Conservation (phyloP, 1,284 basidiomycete species). For the Heterobasidion parviporum region DNA sequence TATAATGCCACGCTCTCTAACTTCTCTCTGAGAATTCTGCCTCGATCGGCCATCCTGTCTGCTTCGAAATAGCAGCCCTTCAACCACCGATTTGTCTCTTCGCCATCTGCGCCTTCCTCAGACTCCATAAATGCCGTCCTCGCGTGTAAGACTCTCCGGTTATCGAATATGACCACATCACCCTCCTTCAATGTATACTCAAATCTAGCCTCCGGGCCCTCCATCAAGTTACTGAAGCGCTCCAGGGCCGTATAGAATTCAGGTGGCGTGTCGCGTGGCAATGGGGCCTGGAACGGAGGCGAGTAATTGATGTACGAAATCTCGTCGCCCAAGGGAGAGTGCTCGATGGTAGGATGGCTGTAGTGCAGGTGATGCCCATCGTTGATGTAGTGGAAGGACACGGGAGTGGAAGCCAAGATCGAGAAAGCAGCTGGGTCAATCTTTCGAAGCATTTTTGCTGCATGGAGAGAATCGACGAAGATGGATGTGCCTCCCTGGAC, state of each 20-base stretch:
- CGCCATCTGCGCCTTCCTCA: slow-evolving; percentile 11
- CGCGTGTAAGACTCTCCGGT: slow-evolving; percentile 87
- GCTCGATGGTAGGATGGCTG: slow-evolving; percentile 77
- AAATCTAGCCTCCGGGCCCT: slow-evolving; percentile 47
- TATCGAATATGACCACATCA: slow-evolving; percentile 90
- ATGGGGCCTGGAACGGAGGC: slow-evolving; percentile 90
- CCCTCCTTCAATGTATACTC: slow-evolving; percentile 74
- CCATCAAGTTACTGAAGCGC: slow-evolving; percentile 56
- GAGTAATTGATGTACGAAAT: slow-evolving; percentile 81
- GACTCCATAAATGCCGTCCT: slow-evolving; percentile 63
- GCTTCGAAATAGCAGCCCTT: slow-evolving; percentile 86
- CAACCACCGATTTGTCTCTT: slow-evolving; percentile 60
- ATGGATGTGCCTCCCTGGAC: slow-evolving; percentile 82
- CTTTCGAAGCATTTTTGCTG: slow-evolving; percentile 52
- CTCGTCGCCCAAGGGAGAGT: slow-evolving; percentile 25
- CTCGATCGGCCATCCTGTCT: slow-evolving; percentile 63
- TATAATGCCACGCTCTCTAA: not conserved
- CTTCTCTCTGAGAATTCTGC: slow-evolving; percentile 30
- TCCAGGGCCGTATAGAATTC: slow-evolving; percentile 62
- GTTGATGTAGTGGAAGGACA: slow-evolving; percentile 89
- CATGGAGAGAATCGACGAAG: slow-evolving; percentile 80
- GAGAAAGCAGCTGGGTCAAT: slow-evolving; percentile 48
- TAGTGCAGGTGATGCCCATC: slow-evolving; percentile 81
- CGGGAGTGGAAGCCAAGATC: slow-evolving; percentile 51
- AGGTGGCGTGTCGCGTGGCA: slow-evolving; percentile 41